phyloP scores from a whole-genome alignment of 1,139 yeast genomes.

The Suhomyces anneliseae region DNA sequence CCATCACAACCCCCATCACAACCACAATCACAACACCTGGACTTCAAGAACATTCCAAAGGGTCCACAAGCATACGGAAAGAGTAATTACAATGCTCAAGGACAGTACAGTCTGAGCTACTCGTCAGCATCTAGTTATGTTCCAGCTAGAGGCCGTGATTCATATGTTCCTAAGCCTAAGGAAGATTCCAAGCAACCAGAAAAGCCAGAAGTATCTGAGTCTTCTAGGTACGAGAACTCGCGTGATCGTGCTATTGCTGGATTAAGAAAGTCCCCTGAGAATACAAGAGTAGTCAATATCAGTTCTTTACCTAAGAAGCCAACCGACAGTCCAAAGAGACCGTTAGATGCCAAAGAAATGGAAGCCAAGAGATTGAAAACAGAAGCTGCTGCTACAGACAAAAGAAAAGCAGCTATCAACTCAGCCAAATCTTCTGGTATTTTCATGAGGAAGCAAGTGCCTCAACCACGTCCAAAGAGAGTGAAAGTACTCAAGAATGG shows the following conservation, averaged over 20 bases:
- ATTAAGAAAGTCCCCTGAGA: background rate
- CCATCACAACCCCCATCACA: background rate
- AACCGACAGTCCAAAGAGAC: conserved; percentile 1
- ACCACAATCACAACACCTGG: background rate
- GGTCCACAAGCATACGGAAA: background rate
- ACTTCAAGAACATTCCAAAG: background rate
- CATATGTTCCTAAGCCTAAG: background rate
- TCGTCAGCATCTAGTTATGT: background rate
- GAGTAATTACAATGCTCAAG: background rate
- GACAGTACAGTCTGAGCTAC: background rate
- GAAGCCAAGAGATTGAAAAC: background rate
- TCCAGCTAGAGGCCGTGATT: background rate
- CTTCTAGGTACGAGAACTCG: background rate
- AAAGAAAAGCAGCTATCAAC: background rate
- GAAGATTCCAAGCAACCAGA: background rate
- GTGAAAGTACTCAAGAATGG: conserved; percentile 6
- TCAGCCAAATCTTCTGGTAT: conserved; percentile 4
- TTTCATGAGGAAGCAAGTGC: conserved; percentile 2
- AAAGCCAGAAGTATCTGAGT: background rate
- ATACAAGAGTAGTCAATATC: background rate
- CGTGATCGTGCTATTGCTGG: conserved; percentile 3
- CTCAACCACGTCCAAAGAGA: conserved; percentile 5
- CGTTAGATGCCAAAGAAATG: background rate
- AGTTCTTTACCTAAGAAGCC: background rate
- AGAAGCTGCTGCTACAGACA: background rate